These are phyloP conservation scores for Stachybotrys chlorohalonatus DNA, from an alignment of 2,329 filamentous ascomycete species.

Conservation along the genomic window DNA sequence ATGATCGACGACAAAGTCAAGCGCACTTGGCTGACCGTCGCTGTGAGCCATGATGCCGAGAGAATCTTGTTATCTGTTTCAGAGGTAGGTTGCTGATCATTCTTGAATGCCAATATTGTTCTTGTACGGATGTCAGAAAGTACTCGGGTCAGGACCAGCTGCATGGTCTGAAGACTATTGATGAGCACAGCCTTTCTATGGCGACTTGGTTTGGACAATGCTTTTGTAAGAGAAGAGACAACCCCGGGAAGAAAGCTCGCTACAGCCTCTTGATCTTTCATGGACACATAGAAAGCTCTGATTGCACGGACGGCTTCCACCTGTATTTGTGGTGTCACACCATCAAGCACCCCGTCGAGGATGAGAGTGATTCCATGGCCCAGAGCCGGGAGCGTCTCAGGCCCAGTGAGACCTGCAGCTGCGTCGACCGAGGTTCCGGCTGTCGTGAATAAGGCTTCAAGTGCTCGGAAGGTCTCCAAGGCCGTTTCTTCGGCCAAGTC, in stretches of 20 bases:
- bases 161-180: slow-evolving; percentile 49
- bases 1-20: slow-evolving; percentile 71
- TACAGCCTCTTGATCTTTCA: slow-evolving; percentile 65
- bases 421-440: slow-evolving; percentile 41
- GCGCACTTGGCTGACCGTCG: slow-evolving; percentile 73
- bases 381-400: slow-evolving; percentile 62
- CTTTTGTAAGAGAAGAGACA: slow-evolving; percentile 69
- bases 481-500: slow-evolving; percentile 64
- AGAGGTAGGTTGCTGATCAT: slow-evolving; percentile 9
- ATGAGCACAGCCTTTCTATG: slow-evolving; percentile 52
- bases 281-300: slow-evolving; percentile 48
- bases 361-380: slow-evolving; percentile 77
- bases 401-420: slow-evolving; percentile 40
- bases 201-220: slow-evolving; percentile 59
- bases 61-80: slow-evolving; percentile 25
- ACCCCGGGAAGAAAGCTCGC: slow-evolving; percentile 84
- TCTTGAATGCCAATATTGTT: slow-evolving; percentile 27
- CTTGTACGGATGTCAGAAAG: slow-evolving; percentile 49
- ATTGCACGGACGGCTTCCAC: slow-evolving; percentile 59
- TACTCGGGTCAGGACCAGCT: slow-evolving; percentile 42
- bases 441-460: slow-evolving; percentile 56
- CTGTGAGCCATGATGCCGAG: slow-evolving; percentile 61
- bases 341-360: slow-evolving; percentile 62
- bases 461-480: slow-evolving; percentile 59
- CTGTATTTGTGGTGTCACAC: slow-evolving; percentile 59